phyloP scores from a whole-genome alignment of 2,329 filamentous ascomycete genomes.

The Onygena corvina region DNA sequence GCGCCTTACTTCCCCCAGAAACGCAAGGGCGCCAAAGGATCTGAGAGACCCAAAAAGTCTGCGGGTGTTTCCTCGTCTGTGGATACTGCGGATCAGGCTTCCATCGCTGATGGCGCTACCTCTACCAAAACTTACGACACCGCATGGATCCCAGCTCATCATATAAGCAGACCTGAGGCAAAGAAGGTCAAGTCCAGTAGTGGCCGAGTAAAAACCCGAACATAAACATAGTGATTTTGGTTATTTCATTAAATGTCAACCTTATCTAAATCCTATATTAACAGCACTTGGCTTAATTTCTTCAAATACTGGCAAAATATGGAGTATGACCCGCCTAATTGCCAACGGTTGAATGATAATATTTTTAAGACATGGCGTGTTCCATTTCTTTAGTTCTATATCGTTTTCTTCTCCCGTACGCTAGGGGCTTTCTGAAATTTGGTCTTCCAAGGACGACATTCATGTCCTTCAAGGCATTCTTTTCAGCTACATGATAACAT shows the following conservation, averaged over 20 bases:
- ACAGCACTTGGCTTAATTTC: neutral
- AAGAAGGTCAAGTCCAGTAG: conserved; percentile 44
- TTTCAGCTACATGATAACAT: conserved; percentile 3
- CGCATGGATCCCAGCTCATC: conserved; percentile 83
- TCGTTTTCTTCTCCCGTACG: too few species aligned
- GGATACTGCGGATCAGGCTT: conserved; percentile 47
- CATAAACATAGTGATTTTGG: conserved; percentile 8
- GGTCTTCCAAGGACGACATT: neutral
- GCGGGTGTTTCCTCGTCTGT: conserved; percentile 56
- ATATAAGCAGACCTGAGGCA: conserved; percentile 73
- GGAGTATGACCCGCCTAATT: too few species aligned
- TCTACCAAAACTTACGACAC: conserved; percentile 70
- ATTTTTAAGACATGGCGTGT: too few species aligned
- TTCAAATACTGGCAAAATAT: too few species aligned
- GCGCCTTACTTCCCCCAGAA: conserved; percentile 88
- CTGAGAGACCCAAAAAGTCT: conserved; percentile 54
- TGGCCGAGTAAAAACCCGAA: conserved; percentile 11
- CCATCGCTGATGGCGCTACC: conserved; percentile 57
- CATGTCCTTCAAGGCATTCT: too few species aligned
- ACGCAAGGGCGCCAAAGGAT: conserved; percentile 45
- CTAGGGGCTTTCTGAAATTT: too few species aligned
- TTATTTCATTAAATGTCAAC: neutral
- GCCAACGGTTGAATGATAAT: too few species aligned
- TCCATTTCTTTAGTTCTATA: too few species aligned
- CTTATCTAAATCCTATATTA: too few species aligned